These are phyloP conservation scores for Solanum pinnatisectum DNA, from an alignment of 257 asterid genomes.

Conservation along the genomic window DNA sequence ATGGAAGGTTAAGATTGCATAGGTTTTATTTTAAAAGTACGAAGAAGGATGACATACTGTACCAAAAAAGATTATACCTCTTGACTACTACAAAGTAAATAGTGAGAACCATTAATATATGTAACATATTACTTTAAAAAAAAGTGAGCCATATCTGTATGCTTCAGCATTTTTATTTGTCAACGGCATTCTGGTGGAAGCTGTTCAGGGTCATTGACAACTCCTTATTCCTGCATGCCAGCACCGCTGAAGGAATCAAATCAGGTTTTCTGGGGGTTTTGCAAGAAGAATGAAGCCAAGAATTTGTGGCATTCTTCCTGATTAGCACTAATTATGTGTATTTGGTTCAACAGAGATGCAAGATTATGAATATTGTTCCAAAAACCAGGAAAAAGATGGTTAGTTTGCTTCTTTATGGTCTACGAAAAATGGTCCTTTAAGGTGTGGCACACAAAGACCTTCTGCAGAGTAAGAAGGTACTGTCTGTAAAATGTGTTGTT, in stretches of 20 bases:
- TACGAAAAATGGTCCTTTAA: neutral
- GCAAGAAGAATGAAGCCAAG: neutral
- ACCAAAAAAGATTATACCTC: neutral
- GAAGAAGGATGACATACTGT: neutral
- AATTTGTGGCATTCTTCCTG: neutral
- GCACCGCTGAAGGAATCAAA: neutral
- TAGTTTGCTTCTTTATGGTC: neutral
- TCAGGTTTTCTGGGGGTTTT: neutral
- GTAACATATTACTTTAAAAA: neutral
- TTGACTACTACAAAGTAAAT: neutral
- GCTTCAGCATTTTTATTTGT: neutral
- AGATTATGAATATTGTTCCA: neutral
- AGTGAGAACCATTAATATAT: neutral
- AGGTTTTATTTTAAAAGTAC: neutral
- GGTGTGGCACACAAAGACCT: neutral
- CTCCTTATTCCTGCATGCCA: neutral
- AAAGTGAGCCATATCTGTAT: neutral
- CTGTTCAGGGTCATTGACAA: neutral
- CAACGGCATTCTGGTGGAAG: neutral
- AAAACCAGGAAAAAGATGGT: neutral
- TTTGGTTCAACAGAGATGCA: neutral
- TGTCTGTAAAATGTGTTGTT: neutral
- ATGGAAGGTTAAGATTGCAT: neutral
- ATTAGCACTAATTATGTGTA: neutral
- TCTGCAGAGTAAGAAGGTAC: neutral